Conservation (phyloP, 2,329 filamentous ascomycete genomes). For the Plectosphaerella cucumerina region DNA sequence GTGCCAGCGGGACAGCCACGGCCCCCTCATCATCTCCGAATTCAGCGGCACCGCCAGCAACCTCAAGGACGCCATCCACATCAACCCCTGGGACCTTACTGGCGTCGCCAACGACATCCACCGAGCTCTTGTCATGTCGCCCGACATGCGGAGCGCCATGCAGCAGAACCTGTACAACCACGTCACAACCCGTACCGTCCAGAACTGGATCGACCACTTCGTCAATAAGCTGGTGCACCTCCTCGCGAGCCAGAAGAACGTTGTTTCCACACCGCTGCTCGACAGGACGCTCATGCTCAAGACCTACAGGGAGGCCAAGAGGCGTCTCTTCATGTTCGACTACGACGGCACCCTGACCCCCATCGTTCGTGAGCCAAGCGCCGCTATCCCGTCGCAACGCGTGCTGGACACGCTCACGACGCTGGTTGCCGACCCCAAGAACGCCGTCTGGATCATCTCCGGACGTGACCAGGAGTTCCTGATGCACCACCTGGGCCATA, state of each 20-base stretch:
- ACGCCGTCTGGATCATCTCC: conserved; percentile 97
- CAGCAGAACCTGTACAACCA: conserved; percentile 76
- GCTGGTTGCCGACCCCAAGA: conserved; percentile 74
- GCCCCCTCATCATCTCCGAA: conserved; percentile 89
- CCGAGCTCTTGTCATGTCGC: conserved; percentile 71
- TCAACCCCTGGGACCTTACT: conserved; percentile 91
- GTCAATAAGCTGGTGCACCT: conserved; percentile 76
- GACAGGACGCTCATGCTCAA: conserved; percentile 69
- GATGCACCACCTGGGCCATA: conserved; percentile 87
- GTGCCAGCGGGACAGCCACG: conserved; percentile 81
- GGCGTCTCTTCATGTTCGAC: conserved; percentile 95
- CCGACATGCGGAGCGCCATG: conserved; percentile 60
- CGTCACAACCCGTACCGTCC: conserved; percentile 80
- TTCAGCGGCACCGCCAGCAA: conserved; percentile 93
- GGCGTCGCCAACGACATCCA: conserved; percentile 83
- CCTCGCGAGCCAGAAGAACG: conserved; percentile 70
- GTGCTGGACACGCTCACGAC: conserved; percentile 76
- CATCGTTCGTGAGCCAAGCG: conserved; percentile 86
- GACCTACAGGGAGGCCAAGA: conserved; percentile 70
- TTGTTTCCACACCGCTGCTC: conserved; percentile 74
- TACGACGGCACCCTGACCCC: conserved; percentile 96
- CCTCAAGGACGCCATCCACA: conserved; percentile 81
- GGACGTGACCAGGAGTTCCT: conserved; percentile 91
- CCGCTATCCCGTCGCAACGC: conserved; percentile 81
- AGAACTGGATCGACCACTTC: conserved; percentile 79